Conservation (phyloP, 2,329 filamentous ascomycete genomes). For the Neocucurbitaria cava region DNA sequence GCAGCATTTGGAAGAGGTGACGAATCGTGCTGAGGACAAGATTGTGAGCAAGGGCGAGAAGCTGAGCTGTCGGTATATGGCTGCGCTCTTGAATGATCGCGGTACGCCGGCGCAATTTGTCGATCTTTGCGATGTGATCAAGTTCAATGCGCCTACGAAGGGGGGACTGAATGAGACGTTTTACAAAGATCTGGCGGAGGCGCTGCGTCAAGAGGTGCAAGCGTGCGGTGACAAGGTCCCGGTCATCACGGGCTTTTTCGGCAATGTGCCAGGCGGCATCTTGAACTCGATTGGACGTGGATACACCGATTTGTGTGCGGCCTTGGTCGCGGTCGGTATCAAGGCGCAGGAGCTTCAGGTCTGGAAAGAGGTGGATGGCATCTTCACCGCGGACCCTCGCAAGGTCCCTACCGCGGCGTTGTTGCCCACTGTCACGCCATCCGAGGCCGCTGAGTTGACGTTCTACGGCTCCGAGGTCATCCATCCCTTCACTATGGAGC, state of each 20-base stretch:
- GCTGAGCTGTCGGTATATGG: constrained; percentile 90
- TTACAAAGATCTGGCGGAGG: constrained; percentile 52
- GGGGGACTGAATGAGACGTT: constrained; percentile 53
- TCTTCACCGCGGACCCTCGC: constrained; percentile 84
- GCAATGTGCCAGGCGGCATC: constrained; percentile 87
- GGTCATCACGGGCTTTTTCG: constrained; percentile 86
- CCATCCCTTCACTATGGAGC: constrained; percentile 98
- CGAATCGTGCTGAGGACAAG: constrained; percentile 64
- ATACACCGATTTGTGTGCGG: constrained; percentile 95
- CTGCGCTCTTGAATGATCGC: constrained; percentile 79
- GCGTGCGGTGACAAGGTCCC: constrained; percentile 55
- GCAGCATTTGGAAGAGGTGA: constrained; percentile 62
- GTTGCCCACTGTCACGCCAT: constrained; percentile 86
- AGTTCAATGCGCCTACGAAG: constrained; percentile 59
- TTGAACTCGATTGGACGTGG: constrained; percentile 92
- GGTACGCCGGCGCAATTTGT: constrained; percentile 88
- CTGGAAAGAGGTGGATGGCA: constrained; percentile 98
- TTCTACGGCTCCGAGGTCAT: constrained; percentile 83
- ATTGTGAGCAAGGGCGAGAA: constrained; percentile 97
- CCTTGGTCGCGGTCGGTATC: constrained; percentile 88
- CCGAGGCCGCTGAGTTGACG: constrained; percentile 94
- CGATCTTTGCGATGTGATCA: constrained; percentile 83
- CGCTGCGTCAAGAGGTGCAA: constrained; percentile 52
- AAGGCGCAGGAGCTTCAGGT: constrained; percentile 89
- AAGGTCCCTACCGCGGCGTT: constrained; percentile 93